Base-by-base conservation (phyloP, 2,329 filamentous ascomycete species). In the Pseudomassariella vexata region DNA sequence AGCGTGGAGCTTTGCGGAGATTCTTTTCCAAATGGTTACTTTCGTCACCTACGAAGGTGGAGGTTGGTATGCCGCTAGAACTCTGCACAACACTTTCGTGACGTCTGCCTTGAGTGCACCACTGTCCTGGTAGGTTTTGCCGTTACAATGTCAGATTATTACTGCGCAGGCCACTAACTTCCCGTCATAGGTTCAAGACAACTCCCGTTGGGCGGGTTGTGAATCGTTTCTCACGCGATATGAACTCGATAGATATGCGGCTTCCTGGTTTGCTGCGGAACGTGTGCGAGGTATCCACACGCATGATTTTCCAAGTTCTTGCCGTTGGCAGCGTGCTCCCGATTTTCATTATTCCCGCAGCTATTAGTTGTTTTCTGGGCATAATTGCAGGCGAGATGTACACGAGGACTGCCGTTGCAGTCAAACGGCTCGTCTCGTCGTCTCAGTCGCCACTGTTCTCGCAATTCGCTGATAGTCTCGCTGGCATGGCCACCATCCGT, bases 81-180 rank as follows among this genome's bases (percentile, higher is more conserved):
- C 52, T 20, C 61, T 77, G 25, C 73, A 78, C 52, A 59, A 60
- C 10, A 62, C 64, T 30, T 67, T 77, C 31, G 66, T 76, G 26
- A 57, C 55, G 9, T 63, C 69, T 12, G 57, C 77, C 12, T 59
- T 78, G 55, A 57, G 59, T 16, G 73, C 73, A 4, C 67, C 73
- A 1, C 56, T 77, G 8, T 64, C 67, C 4, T 78, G 73, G 73
- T 76, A 71, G n/a, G n/a, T n/a, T n/a, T n/a, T n/a, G n/a, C n/a
- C n/a, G n/a, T n/a, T n/a, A n/a, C n/a, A n/a, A n/a, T n/a, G n/a
- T n/a, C n/a, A n/a, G n/a, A n/a, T n/a, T n/a, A n/a, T n/a, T n/a
- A n/a, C n/a, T n/a, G n/a, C n/a, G n/a, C n/a, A n/a, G n/a, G n/a
- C n/a, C n/a, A n/a, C n/a, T n/a, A n/a, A n/a, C n/a, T n/a, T n/a